Evolutionary conservation across 331 rosid genomes (phyloP), one percentile per base, ranked within the genome.

Genomic region (Quercus lobata): DNA sequence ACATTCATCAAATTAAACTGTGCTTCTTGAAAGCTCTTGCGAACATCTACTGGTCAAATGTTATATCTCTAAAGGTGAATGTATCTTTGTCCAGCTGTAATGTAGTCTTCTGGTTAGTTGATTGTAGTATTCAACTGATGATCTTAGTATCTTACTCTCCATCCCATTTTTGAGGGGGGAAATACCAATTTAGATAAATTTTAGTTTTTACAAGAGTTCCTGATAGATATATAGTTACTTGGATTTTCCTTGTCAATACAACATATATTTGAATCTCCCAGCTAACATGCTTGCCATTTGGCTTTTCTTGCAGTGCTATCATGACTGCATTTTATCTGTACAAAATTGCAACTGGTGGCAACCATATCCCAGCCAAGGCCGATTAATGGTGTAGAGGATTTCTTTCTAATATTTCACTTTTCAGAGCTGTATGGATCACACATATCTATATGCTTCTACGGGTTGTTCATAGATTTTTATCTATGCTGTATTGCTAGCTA

Each of bases 271-370:
- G 22, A 49, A 53, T 46, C 70, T 57, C 25, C 49, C 54, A 53
- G 72, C 75, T 78, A 56, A 72, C 0, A 49, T 49, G 17, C 54
- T 49, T 32, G 52, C 34, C n/a, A 18, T 75, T 72, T 19, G 65
- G 55, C 8, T 35, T 68, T 63, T 68, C 53, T 68, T 88, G 85
- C 83, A 88, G 92, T 24, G 84, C 83, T 74, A 57, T 88, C 74
- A 88, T 88, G 90, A 84, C 85, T 2, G 76, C 52, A 19, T 88
- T 88, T 72, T 88, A 84, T 79, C 73, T 84, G 82, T 84, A 35
- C 90, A 88, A 88, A 83, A 69, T 86, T 35, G 88, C 81, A 56
- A 86, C 84, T 1, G 92, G 92, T 4, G 92, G 92, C 55, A 88
- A 88, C 87, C 88, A 84, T 56, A 74, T 88, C 70, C 83, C 87